phyloP scores from a whole-genome alignment of 2,329 filamentous ascomycete species.

The Neospermospora avenae region DNA sequence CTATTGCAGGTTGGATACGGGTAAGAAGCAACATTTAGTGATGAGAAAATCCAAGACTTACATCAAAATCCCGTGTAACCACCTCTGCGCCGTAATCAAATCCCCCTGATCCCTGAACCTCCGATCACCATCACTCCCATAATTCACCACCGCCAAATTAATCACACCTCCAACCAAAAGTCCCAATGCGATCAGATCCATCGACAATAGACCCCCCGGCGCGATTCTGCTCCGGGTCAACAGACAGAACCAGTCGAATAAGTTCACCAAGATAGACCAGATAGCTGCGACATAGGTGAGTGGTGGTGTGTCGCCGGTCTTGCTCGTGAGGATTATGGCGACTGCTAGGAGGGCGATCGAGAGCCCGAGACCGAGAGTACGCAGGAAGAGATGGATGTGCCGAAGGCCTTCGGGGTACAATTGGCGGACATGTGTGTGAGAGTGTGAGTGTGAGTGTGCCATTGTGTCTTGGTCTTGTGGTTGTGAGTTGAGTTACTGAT shows the following conservation, averaged over 20 bases:
- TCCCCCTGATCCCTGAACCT: conserved; percentile 20
- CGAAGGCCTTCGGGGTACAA: conserved; percentile 12
- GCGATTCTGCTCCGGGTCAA: not conserved
- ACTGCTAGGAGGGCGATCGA: conserved; percentile 14
- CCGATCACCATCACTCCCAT: conserved; percentile 7
- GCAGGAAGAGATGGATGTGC: conserved; percentile 4
- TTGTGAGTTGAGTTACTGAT: not conserved
- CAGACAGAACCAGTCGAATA: conserved; percentile 7
- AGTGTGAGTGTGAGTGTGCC: too few relatives aligned
- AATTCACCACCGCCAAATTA: conserved; percentile 9
- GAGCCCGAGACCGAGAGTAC: conserved; percentile 6
- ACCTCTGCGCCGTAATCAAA: conserved; percentile 1
- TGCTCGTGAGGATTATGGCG: conserved; percentile 2
- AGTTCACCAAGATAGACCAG: conserved; percentile 7
- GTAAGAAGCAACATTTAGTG: too few relatives aligned
- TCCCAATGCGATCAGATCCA: conserved; percentile 9
- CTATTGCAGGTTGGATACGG: too few relatives aligned
- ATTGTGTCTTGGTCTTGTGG: not conserved
- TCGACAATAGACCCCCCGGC: conserved; percentile 4
- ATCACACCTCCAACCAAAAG: conserved; percentile 5
- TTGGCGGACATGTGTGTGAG: too few relatives aligned
- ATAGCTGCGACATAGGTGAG: conserved; percentile 10
- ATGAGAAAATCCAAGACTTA: too few relatives aligned
- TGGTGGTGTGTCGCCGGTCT: conserved; percentile 7
- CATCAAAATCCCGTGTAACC: conserved; percentile 10